Evolutionary conservation across 164 flowering plant genomes (phyloP), one percentile per base, ranked within the genome.

Genomic region (Vitis cinerea): DNA sequence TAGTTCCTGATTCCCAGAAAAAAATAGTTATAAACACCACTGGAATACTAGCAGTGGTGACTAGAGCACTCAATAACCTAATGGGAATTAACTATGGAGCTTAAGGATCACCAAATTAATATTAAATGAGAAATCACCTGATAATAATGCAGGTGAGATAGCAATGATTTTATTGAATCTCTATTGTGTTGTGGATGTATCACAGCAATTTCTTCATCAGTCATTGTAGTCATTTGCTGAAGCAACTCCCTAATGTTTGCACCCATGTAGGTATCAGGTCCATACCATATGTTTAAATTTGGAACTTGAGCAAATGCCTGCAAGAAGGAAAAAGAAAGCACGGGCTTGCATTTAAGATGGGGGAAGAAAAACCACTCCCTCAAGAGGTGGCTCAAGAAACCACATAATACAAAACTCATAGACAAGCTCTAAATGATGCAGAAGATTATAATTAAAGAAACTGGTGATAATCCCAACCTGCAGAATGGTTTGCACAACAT

Each of bases 181-280:
- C 82, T 83, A 74, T 85, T 80, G 71, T 95, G 99, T 66, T 70
- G 65, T 56, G 92, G 89, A 81, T 95, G 99, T 63, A 95, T 83
- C 73, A 77, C 82, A n/a, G 86, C 81, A 56, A 95, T 90, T 82
- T 93, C 99, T 81, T 90, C 97, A 81, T 95, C 86, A 64, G 92
- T 82, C 99, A 95, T 93, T 69, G 73, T 65, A 29, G 88, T 78
- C 93, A 95, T 95, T 80, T 91, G 98, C 72, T 75, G 88, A 75
- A 95, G 89, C 76, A 91, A 75, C 78, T 93, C 93, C 17, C 64
- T 78, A 50, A 95, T 86, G 75, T 95, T 95, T 74, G 98, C 97
- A 76, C 99, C 99, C 98, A 95, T 95, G 81, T 95, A 95, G 54
- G 97, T 83, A 77, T 95, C 98, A 53, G 99, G 99, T 58, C 99